Conservation (phyloP, 2,329 filamentous ascomycete species). For the Incumbomyces lentus region DNA sequence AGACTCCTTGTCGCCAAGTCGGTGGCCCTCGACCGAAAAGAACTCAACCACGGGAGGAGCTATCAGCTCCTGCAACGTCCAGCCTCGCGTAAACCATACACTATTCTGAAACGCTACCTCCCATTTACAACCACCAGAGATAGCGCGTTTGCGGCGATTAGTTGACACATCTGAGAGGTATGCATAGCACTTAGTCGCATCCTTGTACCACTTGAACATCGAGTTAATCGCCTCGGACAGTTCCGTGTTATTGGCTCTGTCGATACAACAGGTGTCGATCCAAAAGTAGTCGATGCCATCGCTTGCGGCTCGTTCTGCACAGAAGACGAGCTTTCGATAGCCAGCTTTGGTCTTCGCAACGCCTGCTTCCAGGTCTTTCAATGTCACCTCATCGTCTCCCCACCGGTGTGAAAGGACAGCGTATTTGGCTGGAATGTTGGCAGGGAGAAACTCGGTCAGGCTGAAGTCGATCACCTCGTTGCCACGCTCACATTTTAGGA, state of each 20-base stretch:
- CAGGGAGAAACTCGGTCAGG: conserved; percentile 7
- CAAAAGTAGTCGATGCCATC: conserved; percentile 16
- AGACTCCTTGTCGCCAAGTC: conserved; percentile 19
- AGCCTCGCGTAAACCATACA: conserved; percentile 15
- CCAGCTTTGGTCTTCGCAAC: conserved; percentile 3
- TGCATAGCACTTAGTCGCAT: conserved; percentile 5
- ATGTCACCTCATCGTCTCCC: conserved; percentile 16
- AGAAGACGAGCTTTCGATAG: conserved; percentile 6
- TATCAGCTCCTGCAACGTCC: conserved; percentile 17
- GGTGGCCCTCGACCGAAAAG: conserved; percentile 15
- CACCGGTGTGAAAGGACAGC: conserved; percentile 22
- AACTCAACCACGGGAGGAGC: conserved; percentile 21
- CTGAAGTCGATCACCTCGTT: not conserved
- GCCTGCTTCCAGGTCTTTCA: conserved; percentile 14
- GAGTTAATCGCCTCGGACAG: conserved; percentile 17
- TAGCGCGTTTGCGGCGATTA: not conserved
- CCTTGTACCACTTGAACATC: conserved; percentile 20
- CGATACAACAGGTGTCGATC: conserved; percentile 21
- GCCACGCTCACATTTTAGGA: not conserved
- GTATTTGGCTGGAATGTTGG: conserved; percentile 10
- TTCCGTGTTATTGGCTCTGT: conserved; percentile 17
- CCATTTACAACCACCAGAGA: conserved; percentile 7
- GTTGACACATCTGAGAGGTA: conserved; percentile 2
- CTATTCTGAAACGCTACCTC: conserved; percentile 4
- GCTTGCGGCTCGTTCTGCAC: conserved; percentile 2